Base-by-base conservation (phyloP, 352 stramenopile genomes). In the Pythium oligandrum region DNA sequence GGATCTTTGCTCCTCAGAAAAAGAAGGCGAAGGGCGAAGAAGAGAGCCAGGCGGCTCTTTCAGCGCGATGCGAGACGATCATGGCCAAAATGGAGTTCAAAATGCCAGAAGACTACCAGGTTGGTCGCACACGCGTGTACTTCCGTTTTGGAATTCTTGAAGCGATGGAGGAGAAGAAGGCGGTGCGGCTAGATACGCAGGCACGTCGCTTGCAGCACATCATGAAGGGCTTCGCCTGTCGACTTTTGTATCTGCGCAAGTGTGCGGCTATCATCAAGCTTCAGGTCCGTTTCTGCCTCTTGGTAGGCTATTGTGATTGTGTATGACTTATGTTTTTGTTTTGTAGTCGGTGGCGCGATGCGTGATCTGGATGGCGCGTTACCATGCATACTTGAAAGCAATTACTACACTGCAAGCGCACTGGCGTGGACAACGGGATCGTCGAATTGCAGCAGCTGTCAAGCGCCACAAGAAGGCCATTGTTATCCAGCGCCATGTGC, bases 111-210 rank as follows among this genome's bases (percentile, higher is more conserved):
- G 69, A 93, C 54, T 95, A 86, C 48, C 82, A 95, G 48, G 83
- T 85, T 44, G 82, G 82, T 17, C 48, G 74, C 36, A 89, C 78
- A 6, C 77, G 83, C 31, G 82, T 95, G 49, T 95, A 92, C 59
- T 91, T 95, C 34, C 78, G 78, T 4, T 85, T 82, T 61, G 80
- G 84, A 26, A 75, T 91, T 31, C 55, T 95, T 5, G 84, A 95
- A 57, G 60, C 78, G 36, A 81, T 95, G 66, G 84, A 95, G 47
- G 73, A 88, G 42, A 81, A 77, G 51, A 86, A 88, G 52, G 55
- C 63, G 3, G 55, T 64, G 33, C 64, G 64, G 10, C 49, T 92
- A n/a, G 78, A 90, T 49, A 37, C 72, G 6, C 70, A 90, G 50
- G 82, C 79, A 12, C 64, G 76, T 7, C 71, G 73, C 40, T 53